These are phyloP conservation scores for Papilionanthe hybrid DNA, from an alignment of 116 monocot genomes.

Conservation along the genomic window DNA sequence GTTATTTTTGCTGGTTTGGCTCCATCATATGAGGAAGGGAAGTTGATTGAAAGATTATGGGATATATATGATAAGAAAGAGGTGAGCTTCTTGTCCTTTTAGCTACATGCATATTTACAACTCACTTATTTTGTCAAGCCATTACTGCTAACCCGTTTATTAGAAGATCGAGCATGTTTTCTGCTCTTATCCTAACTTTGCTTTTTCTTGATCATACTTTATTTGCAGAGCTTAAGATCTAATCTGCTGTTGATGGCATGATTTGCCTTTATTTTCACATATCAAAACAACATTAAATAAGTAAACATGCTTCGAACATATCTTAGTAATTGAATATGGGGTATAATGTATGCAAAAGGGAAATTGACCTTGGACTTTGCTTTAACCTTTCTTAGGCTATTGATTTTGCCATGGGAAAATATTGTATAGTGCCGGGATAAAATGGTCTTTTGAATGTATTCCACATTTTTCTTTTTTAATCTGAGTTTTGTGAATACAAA, in stretches of 20 bases:
- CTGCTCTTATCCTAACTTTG: background rate
- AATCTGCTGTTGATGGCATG: background rate
- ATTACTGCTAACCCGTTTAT: background rate
- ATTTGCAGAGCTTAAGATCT: background rate
- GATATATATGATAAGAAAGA: conserved; percentile 53
- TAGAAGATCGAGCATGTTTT: background rate
- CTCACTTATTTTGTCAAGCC: background rate
- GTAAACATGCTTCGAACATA: background rate
- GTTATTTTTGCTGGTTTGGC: conserved; percentile 55
- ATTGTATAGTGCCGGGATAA: background rate
- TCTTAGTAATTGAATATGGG: background rate
- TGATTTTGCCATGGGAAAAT: background rate
- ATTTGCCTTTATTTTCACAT: background rate
- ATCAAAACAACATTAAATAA: background rate
- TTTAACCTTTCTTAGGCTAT: background rate
- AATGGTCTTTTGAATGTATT: background rate
- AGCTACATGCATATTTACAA: background rate
- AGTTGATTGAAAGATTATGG: conserved; percentile 51
- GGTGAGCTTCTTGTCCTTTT: conserved; percentile 27
- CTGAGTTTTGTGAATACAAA: too few species aligned
- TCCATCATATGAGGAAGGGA: conserved; percentile 45
- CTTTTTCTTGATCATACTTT: background rate
- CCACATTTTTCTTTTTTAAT: too few species aligned
- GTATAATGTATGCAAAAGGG: background rate
- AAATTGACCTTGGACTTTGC: background rate